These are phyloP conservation scores for Coniosporium apollinis DNA, from an alignment of 495 filamentous ascomycete species.

Conservation along the genomic window DNA sequence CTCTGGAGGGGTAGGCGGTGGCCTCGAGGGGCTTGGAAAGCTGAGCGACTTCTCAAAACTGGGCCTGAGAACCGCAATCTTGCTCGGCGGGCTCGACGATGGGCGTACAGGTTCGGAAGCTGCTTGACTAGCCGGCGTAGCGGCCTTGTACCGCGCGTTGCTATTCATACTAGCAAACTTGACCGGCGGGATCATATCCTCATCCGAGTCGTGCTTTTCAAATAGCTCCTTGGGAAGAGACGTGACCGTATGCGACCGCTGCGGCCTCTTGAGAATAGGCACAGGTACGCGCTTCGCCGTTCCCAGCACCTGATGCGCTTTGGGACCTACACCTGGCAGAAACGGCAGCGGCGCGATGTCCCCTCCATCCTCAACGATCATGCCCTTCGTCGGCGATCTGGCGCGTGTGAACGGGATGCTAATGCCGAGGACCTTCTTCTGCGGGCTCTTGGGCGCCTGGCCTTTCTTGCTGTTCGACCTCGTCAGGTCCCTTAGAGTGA, in stretches of 20 bases:
- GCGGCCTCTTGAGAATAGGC: no score
- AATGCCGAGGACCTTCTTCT: slow-evolving; percentile 21
- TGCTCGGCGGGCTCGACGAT: neutral
- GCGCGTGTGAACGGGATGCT: slow-evolving; percentile 9
- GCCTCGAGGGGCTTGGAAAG: slow-evolving; percentile 5
- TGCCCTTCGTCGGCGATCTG: no score
- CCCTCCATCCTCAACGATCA: no score
- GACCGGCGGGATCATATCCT: no score
- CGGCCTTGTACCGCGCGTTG: no score
- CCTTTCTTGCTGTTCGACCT: neutral
- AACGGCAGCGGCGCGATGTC: neutral
- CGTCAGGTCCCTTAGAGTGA: neutral
- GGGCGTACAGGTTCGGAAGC: neutral
- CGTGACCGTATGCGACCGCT: no score
- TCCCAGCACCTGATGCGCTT: slow-evolving; percentile 15
- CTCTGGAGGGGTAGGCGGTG: slow-evolving; percentile 14
- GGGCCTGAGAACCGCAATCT: slow-evolving; percentile 1
- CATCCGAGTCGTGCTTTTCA: no score
- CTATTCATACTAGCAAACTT: no score
- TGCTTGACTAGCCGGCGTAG: neutral
- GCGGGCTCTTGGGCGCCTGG: slow-evolving; percentile 17
- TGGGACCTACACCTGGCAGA: slow-evolving; percentile 7
- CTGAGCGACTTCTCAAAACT: slow-evolving; percentile 12
- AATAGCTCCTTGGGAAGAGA: no score
- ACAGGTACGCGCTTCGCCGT: slow-evolving; percentile 1